Evolutionary conservation across 2,329 filamentous ascomycete species (phyloP).

Genomic region (Talaromyces sp.): DNA sequence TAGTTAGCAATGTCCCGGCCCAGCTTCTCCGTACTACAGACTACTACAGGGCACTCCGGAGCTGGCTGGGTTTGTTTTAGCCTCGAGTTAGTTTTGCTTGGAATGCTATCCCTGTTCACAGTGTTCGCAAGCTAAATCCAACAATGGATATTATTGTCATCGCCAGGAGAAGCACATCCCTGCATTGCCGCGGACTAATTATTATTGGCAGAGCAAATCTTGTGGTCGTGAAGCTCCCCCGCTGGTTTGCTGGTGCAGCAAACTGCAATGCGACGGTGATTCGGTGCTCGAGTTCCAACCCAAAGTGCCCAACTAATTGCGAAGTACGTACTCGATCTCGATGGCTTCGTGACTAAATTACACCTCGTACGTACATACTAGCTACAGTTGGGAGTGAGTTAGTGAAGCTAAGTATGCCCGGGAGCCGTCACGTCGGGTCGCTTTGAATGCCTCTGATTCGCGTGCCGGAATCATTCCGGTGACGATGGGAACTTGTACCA

Average conservation of each 20-base stretch:
- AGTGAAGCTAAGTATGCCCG: background rate
- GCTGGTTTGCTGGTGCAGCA: background rate
- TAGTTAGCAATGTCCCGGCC: background rate
- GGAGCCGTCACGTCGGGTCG: background rate
- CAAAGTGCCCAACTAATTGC: background rate
- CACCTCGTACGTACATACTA: background rate
- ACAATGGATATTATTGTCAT: no score
- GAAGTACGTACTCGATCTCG: no score
- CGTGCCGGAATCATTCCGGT: background rate
- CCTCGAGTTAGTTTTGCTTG: background rate
- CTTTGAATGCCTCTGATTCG: background rate
- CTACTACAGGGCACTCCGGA: background rate
- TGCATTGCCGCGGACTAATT: background rate
- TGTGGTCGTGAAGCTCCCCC: background rate
- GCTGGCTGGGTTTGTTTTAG: background rate
- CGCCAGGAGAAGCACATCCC: background rate
- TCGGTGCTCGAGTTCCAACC: background rate
- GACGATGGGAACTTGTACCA: background rate
- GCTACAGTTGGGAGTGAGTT: background rate
- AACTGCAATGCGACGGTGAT: background rate
- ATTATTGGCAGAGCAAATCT: background rate
- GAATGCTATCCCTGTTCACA: background rate
- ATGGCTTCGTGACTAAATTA: no score
- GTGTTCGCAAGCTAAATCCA: background rate
- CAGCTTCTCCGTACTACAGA: background rate